Evolutionary conservation across 768 basidiomycete species (phyloP).

Genomic region (Amanita polypyramis): DNA sequence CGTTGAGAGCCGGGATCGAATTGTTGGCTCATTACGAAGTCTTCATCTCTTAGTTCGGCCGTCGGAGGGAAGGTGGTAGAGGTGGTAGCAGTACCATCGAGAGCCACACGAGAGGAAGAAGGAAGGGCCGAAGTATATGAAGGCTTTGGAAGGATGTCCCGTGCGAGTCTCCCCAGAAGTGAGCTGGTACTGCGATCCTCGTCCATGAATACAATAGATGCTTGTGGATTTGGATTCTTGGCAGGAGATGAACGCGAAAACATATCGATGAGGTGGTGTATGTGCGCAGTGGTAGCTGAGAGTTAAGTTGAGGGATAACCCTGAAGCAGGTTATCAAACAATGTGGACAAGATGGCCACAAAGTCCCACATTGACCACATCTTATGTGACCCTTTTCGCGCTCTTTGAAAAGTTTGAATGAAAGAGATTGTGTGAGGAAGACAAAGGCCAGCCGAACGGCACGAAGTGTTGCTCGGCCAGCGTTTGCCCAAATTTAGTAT

Average conservation of each 20-base stretch:
- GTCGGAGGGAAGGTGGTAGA: background rate
- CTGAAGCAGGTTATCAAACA: background rate
- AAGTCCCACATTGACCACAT: background rate
- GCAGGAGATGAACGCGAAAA: background rate
- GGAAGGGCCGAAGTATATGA: background rate
- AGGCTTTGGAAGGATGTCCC: background rate
- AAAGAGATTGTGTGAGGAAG: background rate
- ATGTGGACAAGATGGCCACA: background rate
- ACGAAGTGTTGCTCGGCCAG: too few species aligned
- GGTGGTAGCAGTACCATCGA: background rate
- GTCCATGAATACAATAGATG: background rate
- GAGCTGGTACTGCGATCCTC: background rate
- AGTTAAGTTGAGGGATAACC: background rate
- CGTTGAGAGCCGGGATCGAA: background rate
- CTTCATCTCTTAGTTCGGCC: background rate
- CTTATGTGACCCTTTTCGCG: background rate
- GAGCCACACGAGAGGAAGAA: background rate
- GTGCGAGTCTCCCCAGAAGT: background rate
- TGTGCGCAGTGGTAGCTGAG: background rate
- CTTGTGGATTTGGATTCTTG: background rate
- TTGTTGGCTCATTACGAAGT: background rate
- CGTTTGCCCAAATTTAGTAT: background rate
- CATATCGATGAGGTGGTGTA: background rate
- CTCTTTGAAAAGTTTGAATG: background rate
- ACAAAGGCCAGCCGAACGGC: background rate